phyloP scores from a whole-genome alignment of 192 early-diverging fungal species.

The Allomyces arbusculus region DNA sequence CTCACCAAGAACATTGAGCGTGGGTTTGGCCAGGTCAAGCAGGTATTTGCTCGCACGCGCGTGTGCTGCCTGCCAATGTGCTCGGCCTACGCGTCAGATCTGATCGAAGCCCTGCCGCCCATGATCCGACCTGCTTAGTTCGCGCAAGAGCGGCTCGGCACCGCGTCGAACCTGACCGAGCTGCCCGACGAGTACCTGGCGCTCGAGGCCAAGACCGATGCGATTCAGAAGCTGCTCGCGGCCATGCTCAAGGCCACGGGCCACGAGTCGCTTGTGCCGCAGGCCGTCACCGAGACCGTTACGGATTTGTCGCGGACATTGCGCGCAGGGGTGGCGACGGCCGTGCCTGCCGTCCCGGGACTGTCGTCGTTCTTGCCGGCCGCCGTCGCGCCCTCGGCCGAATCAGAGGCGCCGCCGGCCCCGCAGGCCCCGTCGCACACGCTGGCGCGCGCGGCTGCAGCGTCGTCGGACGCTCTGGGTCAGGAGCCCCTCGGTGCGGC shows the following conservation, averaged over 20 bases:
- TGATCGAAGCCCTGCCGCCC: too few relatives aligned
- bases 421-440: conserved; percentile 48
- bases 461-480: conserved; percentile 44
- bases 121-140: conserved; percentile 22
- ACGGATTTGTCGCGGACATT: conserved; percentile 50
- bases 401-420: conserved; percentile 2
- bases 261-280: conserved; percentile 55
- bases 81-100: neutral
- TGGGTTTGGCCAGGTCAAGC: conserved; percentile 1
- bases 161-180: conserved; percentile 63
- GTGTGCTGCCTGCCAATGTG: neutral
- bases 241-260: conserved; percentile 47
- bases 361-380: conserved; percentile 31
- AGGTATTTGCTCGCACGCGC: neutral
- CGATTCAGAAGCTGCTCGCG: neutral
- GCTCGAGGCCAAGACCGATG: conserved; percentile 38
- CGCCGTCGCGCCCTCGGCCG: conserved; percentile 15
- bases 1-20: neutral
- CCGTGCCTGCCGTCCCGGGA: conserved; percentile 19
- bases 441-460: conserved; percentile 42
- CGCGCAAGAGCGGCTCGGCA: conserved; percentile 74
- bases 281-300: conserved; percentile 46
- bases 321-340: conserved; percentile 32
- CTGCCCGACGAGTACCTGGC: conserved; percentile 83
- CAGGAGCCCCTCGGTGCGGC: conserved; percentile 74